phyloP scores from a whole-genome alignment of 306 rosid genomes.

The Begonia fuchsioides region DNA sequence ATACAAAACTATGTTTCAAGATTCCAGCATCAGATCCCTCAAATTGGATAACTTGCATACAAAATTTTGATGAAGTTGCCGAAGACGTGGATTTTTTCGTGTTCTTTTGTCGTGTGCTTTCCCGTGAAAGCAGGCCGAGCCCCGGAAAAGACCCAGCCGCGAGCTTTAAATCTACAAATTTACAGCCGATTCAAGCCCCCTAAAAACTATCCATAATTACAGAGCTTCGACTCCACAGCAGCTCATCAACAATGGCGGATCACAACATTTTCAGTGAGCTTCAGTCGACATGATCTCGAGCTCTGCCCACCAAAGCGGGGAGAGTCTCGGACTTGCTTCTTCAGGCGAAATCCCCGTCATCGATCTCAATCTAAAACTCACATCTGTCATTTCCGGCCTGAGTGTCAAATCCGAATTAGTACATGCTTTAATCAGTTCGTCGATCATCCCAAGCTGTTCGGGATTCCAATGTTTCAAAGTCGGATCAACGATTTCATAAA shows the following conservation, averaged over 20 bases:
- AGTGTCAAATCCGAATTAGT: slow-evolving; percentile 24
- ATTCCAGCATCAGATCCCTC: no score
- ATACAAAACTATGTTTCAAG: no score
- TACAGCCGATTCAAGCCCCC: slow-evolving; percentile 10
- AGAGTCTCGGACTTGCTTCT: slow-evolving; percentile 62
- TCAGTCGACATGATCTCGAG: slow-evolving; percentile 61
- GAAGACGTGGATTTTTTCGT: background rate
- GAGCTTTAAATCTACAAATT: no score
- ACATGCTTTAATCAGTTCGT: slow-evolving; percentile 39
- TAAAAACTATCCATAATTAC: slow-evolving; percentile 14
- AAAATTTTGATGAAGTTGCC: background rate
- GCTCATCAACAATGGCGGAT: no score
- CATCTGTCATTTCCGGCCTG: slow-evolving; percentile 55
- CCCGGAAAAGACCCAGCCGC: background rate
- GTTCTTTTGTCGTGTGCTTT: background rate
- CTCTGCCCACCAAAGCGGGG: slow-evolving; percentile 99
- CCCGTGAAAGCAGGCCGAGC: background rate
- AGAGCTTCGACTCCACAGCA: background rate
- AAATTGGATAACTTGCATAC: no score
- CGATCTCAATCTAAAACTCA: slow-evolving; percentile 44
- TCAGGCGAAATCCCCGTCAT: slow-evolving; percentile 69
- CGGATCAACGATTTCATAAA: slow-evolving; percentile 55
- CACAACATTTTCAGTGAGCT: slow-evolving; percentile 27
- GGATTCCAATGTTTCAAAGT: slow-evolving; percentile 45
- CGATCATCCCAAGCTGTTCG: slow-evolving; percentile 42